Conservation (phyloP, 1,139 yeast genomes). For the Scheffersomyces titani region DNA sequence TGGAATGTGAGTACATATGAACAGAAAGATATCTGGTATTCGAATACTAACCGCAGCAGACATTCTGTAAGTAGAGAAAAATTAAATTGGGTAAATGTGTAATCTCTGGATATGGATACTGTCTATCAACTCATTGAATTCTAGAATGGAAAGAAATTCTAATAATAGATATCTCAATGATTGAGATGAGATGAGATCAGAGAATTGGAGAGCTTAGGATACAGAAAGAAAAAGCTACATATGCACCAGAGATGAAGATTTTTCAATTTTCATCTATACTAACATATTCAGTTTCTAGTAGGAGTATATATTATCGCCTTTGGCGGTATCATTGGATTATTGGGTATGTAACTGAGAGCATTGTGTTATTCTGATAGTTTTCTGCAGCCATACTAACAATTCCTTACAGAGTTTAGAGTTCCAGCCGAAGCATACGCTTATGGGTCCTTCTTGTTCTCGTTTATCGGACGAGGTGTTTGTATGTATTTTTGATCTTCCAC, state of each 20-base stretch:
- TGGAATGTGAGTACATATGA: conserved; percentile 47
- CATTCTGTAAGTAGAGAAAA: conserved; percentile 16
- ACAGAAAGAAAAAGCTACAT: neutral
- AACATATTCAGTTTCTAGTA: conserved; percentile 43
- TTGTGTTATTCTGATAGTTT: neutral
- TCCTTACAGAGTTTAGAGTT: conserved; percentile 54
- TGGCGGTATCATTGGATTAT: conserved; percentile 55
- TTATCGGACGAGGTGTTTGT: conserved; percentile 79
- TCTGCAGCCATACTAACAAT: conserved; percentile 13
- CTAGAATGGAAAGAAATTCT: neutral
- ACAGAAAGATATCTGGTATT: neutral
- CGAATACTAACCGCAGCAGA: conserved; percentile 14
- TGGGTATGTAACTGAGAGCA: conserved; percentile 39
- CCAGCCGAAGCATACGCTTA: conserved; percentile 70
- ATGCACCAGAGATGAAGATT: neutral
- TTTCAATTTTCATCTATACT: neutral
- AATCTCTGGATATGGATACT: neutral
- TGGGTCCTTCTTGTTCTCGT: conserved; percentile 81
- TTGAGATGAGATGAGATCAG: too few relatives aligned
- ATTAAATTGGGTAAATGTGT: neutral
- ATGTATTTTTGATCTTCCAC: too few relatives aligned
- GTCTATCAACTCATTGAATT: neutral
- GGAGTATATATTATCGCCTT: conserved; percentile 58
- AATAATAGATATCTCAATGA: neutral
- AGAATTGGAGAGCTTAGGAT: too few relatives aligned